Evolutionary conservation across 176 grass and related monocot genomes (phyloP).

Genomic region (Coix lacrymajobi): DNA sequence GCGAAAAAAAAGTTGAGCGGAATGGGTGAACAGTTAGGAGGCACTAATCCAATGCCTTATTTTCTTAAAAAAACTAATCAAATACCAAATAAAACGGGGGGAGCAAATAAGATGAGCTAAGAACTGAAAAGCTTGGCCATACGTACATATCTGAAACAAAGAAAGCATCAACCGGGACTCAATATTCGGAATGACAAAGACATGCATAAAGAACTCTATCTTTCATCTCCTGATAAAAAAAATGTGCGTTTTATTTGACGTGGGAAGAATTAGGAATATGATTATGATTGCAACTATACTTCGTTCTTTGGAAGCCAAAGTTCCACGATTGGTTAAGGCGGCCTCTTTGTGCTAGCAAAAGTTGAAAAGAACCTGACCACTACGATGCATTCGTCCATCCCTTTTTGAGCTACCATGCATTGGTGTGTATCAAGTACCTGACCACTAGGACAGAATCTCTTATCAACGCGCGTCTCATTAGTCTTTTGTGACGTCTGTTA

Average conservation of each 20-base stretch:
- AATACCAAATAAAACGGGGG: background rate
- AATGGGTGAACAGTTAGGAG: background rate
- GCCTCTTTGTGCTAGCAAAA: background rate
- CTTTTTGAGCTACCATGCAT: background rate
- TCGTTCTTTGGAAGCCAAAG: background rate
- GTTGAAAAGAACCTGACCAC: too few species aligned
- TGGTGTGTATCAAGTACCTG: slow-evolving; percentile 11
- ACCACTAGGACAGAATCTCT: slow-evolving; percentile 16
- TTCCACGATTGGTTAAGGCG: background rate
- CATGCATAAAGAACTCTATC: background rate
- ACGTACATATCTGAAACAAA: background rate
- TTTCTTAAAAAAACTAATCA: too few species aligned
- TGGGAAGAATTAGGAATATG: background rate
- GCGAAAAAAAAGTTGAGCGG: background rate
- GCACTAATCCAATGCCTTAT: too few species aligned
- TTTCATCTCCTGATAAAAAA: background rate
- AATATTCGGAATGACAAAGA: background rate
- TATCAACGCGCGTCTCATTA: background rate
- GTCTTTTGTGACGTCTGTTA: background rate
- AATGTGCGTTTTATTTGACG: background rate
- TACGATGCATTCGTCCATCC: too few species aligned
- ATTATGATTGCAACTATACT: slow-evolving; percentile 7
- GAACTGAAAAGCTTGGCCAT: background rate
- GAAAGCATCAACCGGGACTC: background rate
- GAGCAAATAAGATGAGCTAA: background rate